Evolutionary conservation across 2,329 filamentous ascomycete genomes (phyloP), one percentile per base, ranked within the genome.

Genomic region (Pestalotiopsis sp.): DNA sequence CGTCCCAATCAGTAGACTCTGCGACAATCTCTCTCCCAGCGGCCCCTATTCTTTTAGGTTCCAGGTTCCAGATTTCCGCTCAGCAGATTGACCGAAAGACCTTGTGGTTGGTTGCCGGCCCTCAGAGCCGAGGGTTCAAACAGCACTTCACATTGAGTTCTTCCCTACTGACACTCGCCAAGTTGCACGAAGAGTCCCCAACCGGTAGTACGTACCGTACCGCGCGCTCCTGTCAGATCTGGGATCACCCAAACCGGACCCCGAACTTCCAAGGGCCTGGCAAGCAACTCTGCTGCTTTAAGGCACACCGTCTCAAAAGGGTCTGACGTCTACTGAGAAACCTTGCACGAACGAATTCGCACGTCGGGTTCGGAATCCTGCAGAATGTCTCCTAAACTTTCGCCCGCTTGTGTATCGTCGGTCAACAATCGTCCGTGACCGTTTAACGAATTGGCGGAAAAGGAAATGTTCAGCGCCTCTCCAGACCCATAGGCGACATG

Each of bases 21-120:
- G 45, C 41, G 52, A 66, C 49, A 27, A 23, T 66, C 17, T 66
- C 63, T 57, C 13, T 13, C 63, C 49, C 63, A 31, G 13, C 52
- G 52, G 14, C 45, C 38, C 25, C 63, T 20, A 13, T 49, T 66
- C 41, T 23, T 49, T 66, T 38, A 36, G 63, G 61, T 56, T 66
- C 45, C 63, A 31, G 45, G 57, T 39, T 66, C 39, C 31, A 36
- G 31, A 36, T 36, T 36, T 7, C 31, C 45, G 39, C 14, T 31
- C 39, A 25, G n/a, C 38, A 20, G 36, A 36, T 36, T 36, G 31
- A 7, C 31, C 7, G 31, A 36, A 7, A 36, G 31, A 14, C 41
- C 20, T n/a, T 56, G 25, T 31, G 41, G 20, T 64, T 49, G 59
- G 36, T 36, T 52, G 38, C 63, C 63, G 63, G 63, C 63, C 63